Evolutionary conservation across 495 filamentous ascomycete species (phyloP).

Genomic region (Neurospora sp.): DNA sequence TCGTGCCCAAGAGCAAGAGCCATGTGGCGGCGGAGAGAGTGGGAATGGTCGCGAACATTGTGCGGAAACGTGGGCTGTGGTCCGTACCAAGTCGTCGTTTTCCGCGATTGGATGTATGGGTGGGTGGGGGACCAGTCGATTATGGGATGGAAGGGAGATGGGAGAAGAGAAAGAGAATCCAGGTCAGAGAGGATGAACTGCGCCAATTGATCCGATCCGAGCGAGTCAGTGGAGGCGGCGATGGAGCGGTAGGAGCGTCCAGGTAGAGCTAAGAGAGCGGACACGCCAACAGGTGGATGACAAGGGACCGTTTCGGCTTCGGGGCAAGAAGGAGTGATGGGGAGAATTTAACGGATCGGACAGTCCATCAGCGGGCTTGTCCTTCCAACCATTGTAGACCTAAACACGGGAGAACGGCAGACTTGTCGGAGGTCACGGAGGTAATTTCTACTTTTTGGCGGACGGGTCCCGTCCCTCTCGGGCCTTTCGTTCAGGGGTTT

Average conservation of each 20-base stretch:
- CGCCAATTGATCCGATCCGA: not conserved
- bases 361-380: not conserved
- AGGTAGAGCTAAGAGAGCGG: not conserved
- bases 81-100: not conserved
- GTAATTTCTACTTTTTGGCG: not conserved
- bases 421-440: not conserved
- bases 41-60: slow-evolving; percentile 2
- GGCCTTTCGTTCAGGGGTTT: not conserved
- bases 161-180: not conserved
- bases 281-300: not conserved
- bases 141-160: not conserved
- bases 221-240: not conserved
- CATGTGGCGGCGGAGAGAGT: slow-evolving; percentile 6
- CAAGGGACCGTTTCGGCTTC: not conserved
- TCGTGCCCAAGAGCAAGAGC: slow-evolving; percentile 10
- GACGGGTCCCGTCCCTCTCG: not conserved
- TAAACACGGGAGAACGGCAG: not conserved
- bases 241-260: not conserved
- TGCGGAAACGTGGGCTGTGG: not conserved
- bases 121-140: not conserved
- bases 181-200: not conserved
- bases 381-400: not conserved
- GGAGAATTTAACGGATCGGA: not conserved
- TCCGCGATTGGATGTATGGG: not conserved
- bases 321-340: not conserved